Conservation (phyloP, 176 grass and related monocot genomes). For the Zoysia pacifica region DNA sequence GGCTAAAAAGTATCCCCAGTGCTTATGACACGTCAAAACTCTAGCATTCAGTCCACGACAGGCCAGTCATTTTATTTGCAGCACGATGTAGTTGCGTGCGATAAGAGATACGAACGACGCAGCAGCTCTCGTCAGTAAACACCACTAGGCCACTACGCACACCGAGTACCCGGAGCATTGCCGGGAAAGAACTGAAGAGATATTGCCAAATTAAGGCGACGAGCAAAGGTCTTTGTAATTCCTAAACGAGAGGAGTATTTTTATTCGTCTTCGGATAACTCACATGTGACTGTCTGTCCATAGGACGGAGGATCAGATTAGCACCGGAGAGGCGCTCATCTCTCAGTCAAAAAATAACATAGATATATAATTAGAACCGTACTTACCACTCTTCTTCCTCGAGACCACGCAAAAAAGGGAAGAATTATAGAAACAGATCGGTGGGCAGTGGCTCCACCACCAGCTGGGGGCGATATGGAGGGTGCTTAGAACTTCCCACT, state of each 20-base stretch:
- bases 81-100: neutral
- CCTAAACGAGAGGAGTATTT: neutral
- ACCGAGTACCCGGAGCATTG: neutral
- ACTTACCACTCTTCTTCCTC: neutral
- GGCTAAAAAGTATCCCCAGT: no score
- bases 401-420: neutral
- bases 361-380: neutral
- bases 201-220: no score
- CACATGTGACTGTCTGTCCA: neutral
- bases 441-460: neutral
- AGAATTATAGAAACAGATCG: neutral
- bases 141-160: neutral
- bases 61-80: no score
- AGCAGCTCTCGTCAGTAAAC: neutral
- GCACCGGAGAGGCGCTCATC: neutral
- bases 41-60: no score
- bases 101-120: neutral
- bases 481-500: neutral
- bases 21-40: no score
- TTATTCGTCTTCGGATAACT: neutral
- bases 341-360: constrained; percentile 6
- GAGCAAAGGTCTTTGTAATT: no score
- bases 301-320: neutral
- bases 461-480: neutral
- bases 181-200: neutral